Evolutionary conservation across 352 stramenopile genomes (phyloP).

Genomic region (Phytophthora megakarya): DNA sequence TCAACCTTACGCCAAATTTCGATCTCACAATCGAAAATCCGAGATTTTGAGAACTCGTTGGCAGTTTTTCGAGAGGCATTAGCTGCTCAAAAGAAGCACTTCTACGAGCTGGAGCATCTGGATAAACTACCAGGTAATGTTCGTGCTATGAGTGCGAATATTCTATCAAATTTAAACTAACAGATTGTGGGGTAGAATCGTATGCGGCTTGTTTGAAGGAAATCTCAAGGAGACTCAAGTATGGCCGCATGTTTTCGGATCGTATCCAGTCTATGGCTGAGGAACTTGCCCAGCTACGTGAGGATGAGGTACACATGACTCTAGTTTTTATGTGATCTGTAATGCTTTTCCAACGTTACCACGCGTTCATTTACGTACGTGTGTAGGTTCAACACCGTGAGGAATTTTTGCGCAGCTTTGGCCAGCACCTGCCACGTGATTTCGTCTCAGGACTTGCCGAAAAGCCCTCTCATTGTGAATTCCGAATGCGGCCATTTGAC

Average conservation of each 20-base stretch:
- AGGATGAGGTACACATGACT: slow-evolving; percentile 61
- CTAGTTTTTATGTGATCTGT: neutral
- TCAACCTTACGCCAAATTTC: slow-evolving; percentile 74
- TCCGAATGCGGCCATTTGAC: slow-evolving; percentile 87
- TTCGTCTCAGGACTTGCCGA: slow-evolving; percentile 83
- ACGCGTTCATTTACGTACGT: slow-evolving; percentile 1
- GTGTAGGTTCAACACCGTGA: slow-evolving; percentile 71
- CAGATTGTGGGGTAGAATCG: slow-evolving; percentile 47
- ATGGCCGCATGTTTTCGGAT: slow-evolving; percentile 76
- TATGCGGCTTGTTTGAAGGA: slow-evolving; percentile 82
- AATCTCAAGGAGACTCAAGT: slow-evolving; percentile 71
- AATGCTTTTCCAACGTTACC: slow-evolving; percentile 14
- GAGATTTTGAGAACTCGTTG: slow-evolving; percentile 90
- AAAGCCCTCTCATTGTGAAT: slow-evolving; percentile 89
- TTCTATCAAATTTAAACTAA: neutral
- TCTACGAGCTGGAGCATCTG: slow-evolving; percentile 85
- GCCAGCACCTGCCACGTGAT: slow-evolving; percentile 82
- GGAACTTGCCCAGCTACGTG: slow-evolving; percentile 78
- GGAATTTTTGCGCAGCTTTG: slow-evolving; percentile 73
- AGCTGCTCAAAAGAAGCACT: slow-evolving; percentile 80
- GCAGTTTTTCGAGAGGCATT: slow-evolving; percentile 80
- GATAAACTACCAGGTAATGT: slow-evolving; percentile 72
- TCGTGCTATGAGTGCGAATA: neutral
- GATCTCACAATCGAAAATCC: slow-evolving; percentile 82
- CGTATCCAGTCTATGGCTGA: slow-evolving; percentile 88